Conservation (phyloP, 495 filamentous ascomycete species). For the Neurospora sp. region DNA sequence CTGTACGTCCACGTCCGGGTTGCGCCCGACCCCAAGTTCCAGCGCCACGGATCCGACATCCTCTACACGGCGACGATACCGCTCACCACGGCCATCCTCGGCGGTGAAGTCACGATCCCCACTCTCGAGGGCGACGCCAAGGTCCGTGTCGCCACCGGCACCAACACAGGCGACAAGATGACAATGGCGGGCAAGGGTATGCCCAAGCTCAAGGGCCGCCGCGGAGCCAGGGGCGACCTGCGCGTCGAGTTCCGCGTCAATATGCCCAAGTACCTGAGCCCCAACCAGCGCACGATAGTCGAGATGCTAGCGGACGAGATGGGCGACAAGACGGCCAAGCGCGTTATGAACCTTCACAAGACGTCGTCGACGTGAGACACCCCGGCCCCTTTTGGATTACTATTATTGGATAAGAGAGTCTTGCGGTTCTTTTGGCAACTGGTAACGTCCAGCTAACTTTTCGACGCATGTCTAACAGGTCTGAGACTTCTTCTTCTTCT, state of each 20-base stretch:
- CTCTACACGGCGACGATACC: conserved; percentile 87
- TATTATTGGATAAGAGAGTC: not conserved
- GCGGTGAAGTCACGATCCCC: conserved; percentile 80
- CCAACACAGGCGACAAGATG: conserved; percentile 83
- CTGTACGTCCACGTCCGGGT: conserved; percentile 81
- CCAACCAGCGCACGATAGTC: conserved; percentile 80
- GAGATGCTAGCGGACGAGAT: conserved; percentile 96
- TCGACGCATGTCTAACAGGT: not conserved
- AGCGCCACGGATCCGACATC: conserved; percentile 74
- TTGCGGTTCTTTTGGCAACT: not conserved
- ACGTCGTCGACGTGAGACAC: conserved; percentile 2
- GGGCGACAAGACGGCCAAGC: conserved; percentile 79
- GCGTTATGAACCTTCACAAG: conserved; percentile 62
- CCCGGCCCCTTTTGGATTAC: conserved; percentile 7
- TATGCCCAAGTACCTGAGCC: conserved; percentile 87
- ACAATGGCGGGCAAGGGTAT: conserved; percentile 84
- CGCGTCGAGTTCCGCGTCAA: conserved; percentile 88
- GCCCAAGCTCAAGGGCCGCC: conserved; percentile 57
- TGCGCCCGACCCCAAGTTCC: conserved; percentile 75
- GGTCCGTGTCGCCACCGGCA: conserved; percentile 80
- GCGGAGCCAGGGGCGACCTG: conserved; percentile 61
- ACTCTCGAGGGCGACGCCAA: conserved; percentile 85
- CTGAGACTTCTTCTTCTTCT: not conserved
- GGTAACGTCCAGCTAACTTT: conserved; percentile 1
- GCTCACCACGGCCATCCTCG: conserved; percentile 83